Evolutionary conservation across 495 filamentous ascomycete genomes (phyloP), one percentile per base, ranked within the genome.

Genomic region (Rostrohypoxylon terebratum): DNA sequence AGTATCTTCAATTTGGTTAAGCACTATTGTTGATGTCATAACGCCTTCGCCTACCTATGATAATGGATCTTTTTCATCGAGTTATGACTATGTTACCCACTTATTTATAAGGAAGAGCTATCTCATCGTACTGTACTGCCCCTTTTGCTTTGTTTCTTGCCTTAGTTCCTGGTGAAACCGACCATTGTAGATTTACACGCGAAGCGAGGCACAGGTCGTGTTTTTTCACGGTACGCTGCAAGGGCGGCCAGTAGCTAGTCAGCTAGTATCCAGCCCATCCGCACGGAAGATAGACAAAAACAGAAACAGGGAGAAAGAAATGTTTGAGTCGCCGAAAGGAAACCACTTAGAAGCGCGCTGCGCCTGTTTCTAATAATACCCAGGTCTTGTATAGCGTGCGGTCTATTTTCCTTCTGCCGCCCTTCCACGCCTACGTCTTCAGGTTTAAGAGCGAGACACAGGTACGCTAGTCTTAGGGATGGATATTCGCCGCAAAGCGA

Each of bases 351-450:
- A 63, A 54, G 66, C 57, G 66, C 62, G 66, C 66, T 69, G 71
- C 62, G 71, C 66, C 62, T 55, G 61, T 69, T 69, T 73, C 71
- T 73, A 73, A 69, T 59, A 66, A 36, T 21, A 44, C 40, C 20
- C 3, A 1, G 23, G 51, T 58, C 47, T 21, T 3, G 10, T 42
- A 51, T 9, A 45, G 23, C 50, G 25, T 45, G 50, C 48, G 44
- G 4, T 50, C 14, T 42, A n/a, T 9, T 9, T n/a, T 28, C 36
- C 36, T 59, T 59, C 55, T 59, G 44, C 34, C 40, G 5, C 34
- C 44, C 34, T 61, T 50, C 64, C 34, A 25, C 38, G 8, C 23
- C 53, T 44, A 5, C n/a, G 40, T 13, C 3, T 11, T 20, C 31
- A 33, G 45, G 34, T 25, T 34, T 23, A 20, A 8, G 25, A 16